phyloP scores from a whole-genome alignment of 2,329 filamentous ascomycete genomes.

The Apiospora sp. region DNA sequence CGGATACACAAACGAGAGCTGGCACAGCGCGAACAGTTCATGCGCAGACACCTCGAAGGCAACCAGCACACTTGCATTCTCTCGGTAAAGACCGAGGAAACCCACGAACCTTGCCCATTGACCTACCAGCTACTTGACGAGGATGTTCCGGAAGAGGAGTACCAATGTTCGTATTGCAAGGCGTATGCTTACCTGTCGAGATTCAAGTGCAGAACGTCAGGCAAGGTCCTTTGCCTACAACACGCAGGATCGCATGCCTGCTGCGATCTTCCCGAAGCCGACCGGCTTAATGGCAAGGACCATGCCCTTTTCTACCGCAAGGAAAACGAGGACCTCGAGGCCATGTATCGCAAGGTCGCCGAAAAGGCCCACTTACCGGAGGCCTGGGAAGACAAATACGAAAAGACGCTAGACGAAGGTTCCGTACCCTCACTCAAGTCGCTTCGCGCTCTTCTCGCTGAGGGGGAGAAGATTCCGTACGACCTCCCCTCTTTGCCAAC shows the following conservation, averaged over 20 bases:
- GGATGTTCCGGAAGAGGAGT: conserved; percentile 88
- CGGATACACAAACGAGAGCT: conserved; percentile 80
- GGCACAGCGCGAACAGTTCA: conserved; percentile 71
- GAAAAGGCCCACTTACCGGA: conserved; percentile 90
- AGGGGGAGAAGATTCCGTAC: conserved; percentile 96
- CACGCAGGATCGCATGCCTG: conserved; percentile 85
- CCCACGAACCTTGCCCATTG: conserved; percentile 64
- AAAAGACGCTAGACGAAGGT: conserved; percentile 83
- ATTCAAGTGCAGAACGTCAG: conserved; percentile 83
- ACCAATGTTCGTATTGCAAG: conserved; percentile 92
- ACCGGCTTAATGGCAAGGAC: conserved; percentile 72
- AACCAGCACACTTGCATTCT: conserved; percentile 63
- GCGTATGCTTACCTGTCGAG: conserved; percentile 89
- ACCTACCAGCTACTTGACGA: conserved; percentile 72
- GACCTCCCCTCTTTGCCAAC: conserved; percentile 83
- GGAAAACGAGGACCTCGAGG: conserved; percentile 72
- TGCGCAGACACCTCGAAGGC: conserved; percentile 67
- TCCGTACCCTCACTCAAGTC: conserved; percentile 85
- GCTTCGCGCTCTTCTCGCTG: conserved; percentile 82
- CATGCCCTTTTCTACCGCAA: conserved; percentile 83
- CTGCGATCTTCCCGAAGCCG: conserved; percentile 72
- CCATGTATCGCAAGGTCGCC: conserved; percentile 76
- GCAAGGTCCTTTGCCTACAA: conserved; percentile 81
- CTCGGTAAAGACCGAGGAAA: conserved; percentile 45
- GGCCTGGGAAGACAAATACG: conserved; percentile 88